Evolutionary conservation across 257 asterid genomes (phyloP).

Genomic region (Pogostemon cablin): DNA sequence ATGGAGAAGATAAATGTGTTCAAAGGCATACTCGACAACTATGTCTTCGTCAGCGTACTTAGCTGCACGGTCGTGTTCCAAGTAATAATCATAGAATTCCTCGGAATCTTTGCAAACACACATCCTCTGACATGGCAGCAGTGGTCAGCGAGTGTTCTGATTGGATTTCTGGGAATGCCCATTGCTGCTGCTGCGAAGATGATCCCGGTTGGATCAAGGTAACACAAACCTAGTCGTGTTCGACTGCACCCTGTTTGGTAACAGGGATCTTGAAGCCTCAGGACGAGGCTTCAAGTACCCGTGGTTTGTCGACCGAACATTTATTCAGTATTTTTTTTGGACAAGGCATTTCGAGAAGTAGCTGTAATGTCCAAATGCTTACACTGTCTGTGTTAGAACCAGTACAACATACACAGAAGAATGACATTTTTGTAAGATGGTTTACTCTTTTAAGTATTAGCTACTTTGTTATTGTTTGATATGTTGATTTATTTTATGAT

Average conservation of each 20-base stretch:
- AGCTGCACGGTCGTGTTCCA: constrained; percentile 79
- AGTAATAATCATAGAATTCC: constrained; percentile 69
- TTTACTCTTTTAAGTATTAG: no score
- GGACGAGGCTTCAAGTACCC: constrained; percentile 5
- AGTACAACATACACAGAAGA: constrained; percentile 20
- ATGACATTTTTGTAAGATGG: constrained; percentile 31
- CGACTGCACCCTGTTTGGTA: constrained; percentile 15
- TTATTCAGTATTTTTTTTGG: constrained; percentile 25
- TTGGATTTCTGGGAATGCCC: constrained; percentile 96
- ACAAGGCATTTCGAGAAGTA: constrained; percentile 17
- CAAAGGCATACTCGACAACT: constrained; percentile 78
- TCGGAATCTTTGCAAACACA: constrained; percentile 87
- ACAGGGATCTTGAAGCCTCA: constrained; percentile 15
- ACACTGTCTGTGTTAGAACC: constrained; percentile 20
- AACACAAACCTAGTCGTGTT: background rate
- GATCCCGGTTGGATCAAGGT: constrained; percentile 80
- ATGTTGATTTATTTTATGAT: no score
- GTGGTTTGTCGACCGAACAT: constrained; percentile 12
- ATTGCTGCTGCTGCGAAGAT: constrained; percentile 85
- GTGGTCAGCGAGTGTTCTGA: constrained; percentile 64
- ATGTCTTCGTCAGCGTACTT: constrained; percentile 74
- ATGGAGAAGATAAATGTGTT: constrained; percentile 91
- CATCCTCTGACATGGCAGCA: constrained; percentile 76
- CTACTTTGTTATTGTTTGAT: no score
- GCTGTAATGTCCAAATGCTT: background rate